These are phyloP conservation scores for Begonia peltatifolia DNA, from an alignment of 306 rosid species.

Conservation along the genomic window DNA sequence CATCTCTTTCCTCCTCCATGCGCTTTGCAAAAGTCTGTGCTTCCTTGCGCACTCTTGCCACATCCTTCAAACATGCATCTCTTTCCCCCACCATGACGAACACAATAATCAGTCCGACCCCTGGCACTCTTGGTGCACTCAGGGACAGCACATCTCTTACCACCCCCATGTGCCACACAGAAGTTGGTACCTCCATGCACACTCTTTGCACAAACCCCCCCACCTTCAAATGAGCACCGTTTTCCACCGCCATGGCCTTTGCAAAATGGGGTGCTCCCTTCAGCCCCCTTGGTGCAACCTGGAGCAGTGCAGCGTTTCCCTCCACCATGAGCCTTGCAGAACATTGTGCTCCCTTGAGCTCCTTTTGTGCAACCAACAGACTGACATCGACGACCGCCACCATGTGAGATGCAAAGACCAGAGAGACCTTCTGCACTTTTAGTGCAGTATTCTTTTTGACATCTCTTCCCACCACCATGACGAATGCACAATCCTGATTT, in stretches of 20 bases:
- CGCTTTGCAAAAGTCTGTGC: constrained; percentile 91
- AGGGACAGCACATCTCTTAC: constrained; percentile 74
- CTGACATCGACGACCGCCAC: constrained; percentile 94
- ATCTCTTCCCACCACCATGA: constrained; percentile 95
- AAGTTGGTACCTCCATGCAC: constrained; percentile 93
- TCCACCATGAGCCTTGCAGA: constrained; percentile 95
- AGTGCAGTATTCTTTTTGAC: constrained; percentile 78
- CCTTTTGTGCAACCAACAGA: constrained; percentile 70
- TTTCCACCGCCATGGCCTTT: constrained; percentile 96
- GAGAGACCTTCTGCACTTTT: constrained; percentile 95
- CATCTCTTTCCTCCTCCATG: constrained; percentile 97
- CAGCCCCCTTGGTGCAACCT: constrained; percentile 93
- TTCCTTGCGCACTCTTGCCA: constrained; percentile 93
- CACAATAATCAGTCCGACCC: constrained; percentile 90
- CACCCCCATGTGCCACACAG: constrained; percentile 98
- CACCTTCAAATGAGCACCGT: constrained; percentile 81
- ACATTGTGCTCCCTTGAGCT: constrained; percentile 95
- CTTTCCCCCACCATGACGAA: constrained; percentile 93
- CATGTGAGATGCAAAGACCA: constrained; percentile 94
- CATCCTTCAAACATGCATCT: constrained; percentile 78
- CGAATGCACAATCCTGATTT: constrained; percentile 90
- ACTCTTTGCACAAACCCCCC: constrained; percentile 73
- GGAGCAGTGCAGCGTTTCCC: constrained; percentile 78
- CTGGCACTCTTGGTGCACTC: constrained; percentile 91
- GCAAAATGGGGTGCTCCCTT: constrained; percentile 88